Evolutionary conservation across 768 basidiomycete species (phyloP).

Genomic region (Termitomyces sp.): DNA sequence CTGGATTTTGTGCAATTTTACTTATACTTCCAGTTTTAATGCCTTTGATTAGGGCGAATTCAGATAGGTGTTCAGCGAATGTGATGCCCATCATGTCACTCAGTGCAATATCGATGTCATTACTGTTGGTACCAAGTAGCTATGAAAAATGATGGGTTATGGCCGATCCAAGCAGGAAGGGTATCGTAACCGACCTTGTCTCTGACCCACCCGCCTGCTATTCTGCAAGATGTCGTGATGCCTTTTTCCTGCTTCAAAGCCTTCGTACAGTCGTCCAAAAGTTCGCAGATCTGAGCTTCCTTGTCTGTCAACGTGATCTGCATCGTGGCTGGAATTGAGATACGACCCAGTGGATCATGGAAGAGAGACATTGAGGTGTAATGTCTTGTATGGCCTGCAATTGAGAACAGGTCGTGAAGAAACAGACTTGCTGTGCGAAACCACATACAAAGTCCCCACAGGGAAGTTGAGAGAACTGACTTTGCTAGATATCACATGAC

Average conservation of each 20-base stretch:
- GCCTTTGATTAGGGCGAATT: conserved; percentile 48
- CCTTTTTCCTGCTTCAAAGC: conserved; percentile 47
- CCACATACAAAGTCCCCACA: conserved; percentile 1
- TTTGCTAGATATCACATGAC: too few species aligned
- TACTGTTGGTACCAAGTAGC: conserved; percentile 77
- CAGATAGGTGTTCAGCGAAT: conserved; percentile 77
- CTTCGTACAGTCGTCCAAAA: conserved; percentile 76
- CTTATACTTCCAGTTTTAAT: conserved; percentile 56
- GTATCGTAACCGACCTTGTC: conserved; percentile 69
- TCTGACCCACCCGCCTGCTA: conserved; percentile 98
- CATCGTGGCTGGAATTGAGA: conserved; percentile 20
- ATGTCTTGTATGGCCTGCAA: background rate
- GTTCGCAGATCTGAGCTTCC: conserved; percentile 64
- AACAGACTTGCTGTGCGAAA: background rate
- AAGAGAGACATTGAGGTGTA: conserved; percentile 12
- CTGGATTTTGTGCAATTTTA: conserved; percentile 90
- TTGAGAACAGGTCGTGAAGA: background rate
- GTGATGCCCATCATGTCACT: conserved; percentile 83
- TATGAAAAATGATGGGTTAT: conserved; percentile 21
- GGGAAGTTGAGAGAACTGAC: too few species aligned
- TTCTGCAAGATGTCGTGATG: conserved; percentile 66
- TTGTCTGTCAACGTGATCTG: conserved; percentile 55
- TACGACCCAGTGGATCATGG: conserved; percentile 6
- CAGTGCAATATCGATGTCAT: conserved; percentile 93
- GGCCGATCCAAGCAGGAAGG: background rate